Evolutionary conservation across 495 filamentous ascomycete genomes (phyloP).

Genomic region (Hypoxylon trugodes): DNA sequence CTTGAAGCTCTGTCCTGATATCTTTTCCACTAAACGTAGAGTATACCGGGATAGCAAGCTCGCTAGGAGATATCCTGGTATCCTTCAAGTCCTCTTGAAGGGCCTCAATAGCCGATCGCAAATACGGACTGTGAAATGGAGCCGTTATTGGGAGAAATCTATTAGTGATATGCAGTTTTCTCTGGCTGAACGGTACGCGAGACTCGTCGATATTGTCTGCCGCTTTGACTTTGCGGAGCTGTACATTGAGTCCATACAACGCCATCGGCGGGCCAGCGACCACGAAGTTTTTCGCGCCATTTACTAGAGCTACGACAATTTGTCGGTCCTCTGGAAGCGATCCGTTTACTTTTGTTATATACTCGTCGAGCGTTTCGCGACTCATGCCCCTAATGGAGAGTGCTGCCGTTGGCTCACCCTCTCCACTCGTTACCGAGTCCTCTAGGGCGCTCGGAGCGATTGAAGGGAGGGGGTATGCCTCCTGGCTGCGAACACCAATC

Average conservation of each 20-base stretch:
- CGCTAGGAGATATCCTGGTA: slow-evolving; percentile 67
- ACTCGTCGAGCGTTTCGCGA: slow-evolving; percentile 72
- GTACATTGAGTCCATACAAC: slow-evolving; percentile 84
- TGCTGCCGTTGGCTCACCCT: slow-evolving; percentile 86
- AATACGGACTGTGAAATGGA: slow-evolving; percentile 86
- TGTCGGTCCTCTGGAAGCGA: slow-evolving; percentile 81
- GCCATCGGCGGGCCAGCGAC: slow-evolving; percentile 89
- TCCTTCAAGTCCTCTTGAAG: slow-evolving; percentile 73
- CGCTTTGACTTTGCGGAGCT: slow-evolving; percentile 84
- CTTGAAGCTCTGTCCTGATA: slow-evolving; percentile 56
- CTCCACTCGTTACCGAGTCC: slow-evolving; percentile 82
- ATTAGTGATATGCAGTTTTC: slow-evolving; percentile 85
- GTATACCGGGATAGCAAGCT: slow-evolving; percentile 76
- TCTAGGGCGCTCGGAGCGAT: slow-evolving; percentile 81
- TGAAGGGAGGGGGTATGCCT: slow-evolving; percentile 85
- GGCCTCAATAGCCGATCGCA: slow-evolving; percentile 64
- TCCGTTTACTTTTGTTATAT: slow-evolving; percentile 85
- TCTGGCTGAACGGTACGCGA: slow-evolving; percentile 84
- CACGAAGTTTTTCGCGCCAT: slow-evolving; percentile 87
- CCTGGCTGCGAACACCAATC: slow-evolving; percentile 89
- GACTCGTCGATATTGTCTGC: slow-evolving; percentile 86
- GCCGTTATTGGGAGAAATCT: slow-evolving; percentile 89
- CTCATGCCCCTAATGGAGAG: slow-evolving; percentile 84
- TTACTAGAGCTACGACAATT: slow-evolving; percentile 83
- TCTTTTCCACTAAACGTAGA: slow-evolving; percentile 79